Base-by-base conservation (phyloP, 2,329 filamentous ascomycete species). In the Pseudohalonectria lignicola region DNA sequence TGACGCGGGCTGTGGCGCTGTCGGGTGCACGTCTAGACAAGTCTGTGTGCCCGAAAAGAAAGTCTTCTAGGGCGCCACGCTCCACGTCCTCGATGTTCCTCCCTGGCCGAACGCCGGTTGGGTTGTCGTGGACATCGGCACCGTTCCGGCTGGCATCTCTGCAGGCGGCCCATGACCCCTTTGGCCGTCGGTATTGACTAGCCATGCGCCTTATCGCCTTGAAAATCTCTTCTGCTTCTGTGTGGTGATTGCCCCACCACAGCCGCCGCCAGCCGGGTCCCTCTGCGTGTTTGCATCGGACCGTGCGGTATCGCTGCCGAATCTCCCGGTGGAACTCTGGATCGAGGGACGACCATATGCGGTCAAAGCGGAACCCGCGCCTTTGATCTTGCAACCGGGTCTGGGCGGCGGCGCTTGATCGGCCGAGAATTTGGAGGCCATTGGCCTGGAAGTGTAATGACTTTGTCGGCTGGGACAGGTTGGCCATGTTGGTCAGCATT, bases 281-380 rank as follows among this genome's bases (percentile, higher is more conserved):
- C 32, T 34, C 26, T 34, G 32, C 32, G 32, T 15, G 26, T 15
- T 34, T 34, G n/a, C n/a, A n/a, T n/a, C n/a, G n/a, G n/a, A n/a
- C n/a, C n/a, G n/a, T n/a, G n/a, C n/a, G n/a, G n/a, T n/a, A n/a
- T n/a, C n/a, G n/a, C n/a, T n/a, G n/a, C n/a, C n/a, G n/a, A n/a
- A n/a, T n/a, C n/a, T n/a, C n/a, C n/a, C n/a, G 60, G 29, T 61
- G 57, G 16, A 56, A 53, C 15, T 64, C 57, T 12, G 56, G 51
- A 43, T 69, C 61, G 20, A 61, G 45, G 32, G 60, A 60, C 21
- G 57, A 60, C 7, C 63, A 59, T 64, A 69, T 73, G 15, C 61
- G 46, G 37, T 60, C 64, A 41, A 74, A 64, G 42, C 69, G 66
- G 43, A 74, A 71, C 26, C 49, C 50, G 26, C 74, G 66, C 25